Evolutionary conservation across 352 stramenopile genomes (phyloP).

Genomic region (Pythium oligandrum): DNA sequence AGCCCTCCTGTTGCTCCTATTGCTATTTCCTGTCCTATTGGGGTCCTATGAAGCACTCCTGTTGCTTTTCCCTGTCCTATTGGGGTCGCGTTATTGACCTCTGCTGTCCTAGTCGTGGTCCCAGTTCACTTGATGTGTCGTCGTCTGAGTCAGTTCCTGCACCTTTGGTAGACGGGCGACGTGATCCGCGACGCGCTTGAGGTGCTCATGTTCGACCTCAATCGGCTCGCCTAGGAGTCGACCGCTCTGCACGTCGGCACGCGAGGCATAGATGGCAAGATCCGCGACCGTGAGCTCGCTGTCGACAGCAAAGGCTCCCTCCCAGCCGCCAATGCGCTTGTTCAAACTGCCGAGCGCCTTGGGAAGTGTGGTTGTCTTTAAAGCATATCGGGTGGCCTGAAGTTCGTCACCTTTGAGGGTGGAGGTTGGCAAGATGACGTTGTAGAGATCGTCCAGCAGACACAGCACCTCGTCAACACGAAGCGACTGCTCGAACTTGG

Average conservation of each 20-base stretch:
- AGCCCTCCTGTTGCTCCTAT: no score
- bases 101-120: no score
- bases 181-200: no score
- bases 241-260: constrained; percentile 19
- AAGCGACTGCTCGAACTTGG: constrained; percentile 16
- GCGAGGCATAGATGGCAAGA: constrained; percentile 22
- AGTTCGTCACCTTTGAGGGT: constrained; percentile 9
- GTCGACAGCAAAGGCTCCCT: constrained; percentile 12
- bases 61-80: no score
- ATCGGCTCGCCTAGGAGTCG: constrained; percentile 7
- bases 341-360: constrained; percentile 6
- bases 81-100: no score
- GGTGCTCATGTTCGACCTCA: no score
- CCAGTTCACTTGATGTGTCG: no score
- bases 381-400: constrained; percentile 6
- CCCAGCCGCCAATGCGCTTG: constrained; percentile 12
- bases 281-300: constrained; percentile 24
- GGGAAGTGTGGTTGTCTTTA: constrained; percentile 5
- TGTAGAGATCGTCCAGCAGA: constrained; percentile 18
- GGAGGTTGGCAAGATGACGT: constrained; percentile 13
- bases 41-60: no score
- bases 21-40: no score
- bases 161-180: no score
- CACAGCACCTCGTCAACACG: constrained; percentile 24
- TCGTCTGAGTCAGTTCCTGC: no score